Evolutionary conservation across 2,329 filamentous ascomycete species (phyloP).

Genomic region (Phoma sp.): DNA sequence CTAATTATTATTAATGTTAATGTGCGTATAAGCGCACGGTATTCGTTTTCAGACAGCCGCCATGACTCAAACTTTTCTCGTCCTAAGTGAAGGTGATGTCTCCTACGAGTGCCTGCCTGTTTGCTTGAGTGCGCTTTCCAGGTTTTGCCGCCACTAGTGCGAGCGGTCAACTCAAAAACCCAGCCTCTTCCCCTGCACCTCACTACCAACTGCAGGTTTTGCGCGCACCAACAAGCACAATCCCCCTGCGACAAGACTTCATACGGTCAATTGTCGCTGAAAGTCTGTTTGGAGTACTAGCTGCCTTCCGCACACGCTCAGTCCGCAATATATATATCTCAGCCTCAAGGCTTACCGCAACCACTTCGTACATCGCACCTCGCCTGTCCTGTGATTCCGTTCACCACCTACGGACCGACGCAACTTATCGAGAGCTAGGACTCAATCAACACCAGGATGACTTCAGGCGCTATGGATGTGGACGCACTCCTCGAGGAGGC

Average conservation of each 20-base stretch:
- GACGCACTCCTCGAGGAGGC: conserved; percentile 83
- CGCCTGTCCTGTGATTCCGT: conserved; percentile 31
- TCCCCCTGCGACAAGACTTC: conserved; percentile 18
- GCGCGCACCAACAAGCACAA: conserved; percentile 20
- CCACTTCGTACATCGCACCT: conserved; percentile 24
- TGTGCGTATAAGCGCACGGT: conserved; percentile 9
- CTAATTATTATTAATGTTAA: conserved; percentile 15
- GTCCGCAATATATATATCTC: conserved; percentile 32
- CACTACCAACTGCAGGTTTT: conserved; percentile 17
- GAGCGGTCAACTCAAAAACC: conserved; percentile 13
- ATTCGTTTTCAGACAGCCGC: background rate
- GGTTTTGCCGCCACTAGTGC: conserved; percentile 15
- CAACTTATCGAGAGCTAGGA: conserved; percentile 39
- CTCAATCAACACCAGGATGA: conserved; percentile 18
- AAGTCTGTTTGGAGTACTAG: conserved; percentile 22
- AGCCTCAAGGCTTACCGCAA: conserved; percentile 29
- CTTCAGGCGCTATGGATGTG: conserved; percentile 69
- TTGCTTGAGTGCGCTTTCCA: background rate
- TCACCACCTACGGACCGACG: conserved; percentile 26
- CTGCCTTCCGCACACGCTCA: conserved; percentile 22
- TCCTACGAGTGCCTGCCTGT: conserved; percentile 3
- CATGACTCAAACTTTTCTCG: background rate
- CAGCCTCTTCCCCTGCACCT: conserved; percentile 10
- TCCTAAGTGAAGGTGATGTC: background rate
- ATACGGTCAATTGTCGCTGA: conserved; percentile 22